A percentile compares a stretch with the other conserved stretches of the same genome.
These are phyloP conservation scores for Podospora pseudopauciseta DNA, from an alignment of 495 filamentous ascomycete genomes.

Conservation along the genomic window DNA sequence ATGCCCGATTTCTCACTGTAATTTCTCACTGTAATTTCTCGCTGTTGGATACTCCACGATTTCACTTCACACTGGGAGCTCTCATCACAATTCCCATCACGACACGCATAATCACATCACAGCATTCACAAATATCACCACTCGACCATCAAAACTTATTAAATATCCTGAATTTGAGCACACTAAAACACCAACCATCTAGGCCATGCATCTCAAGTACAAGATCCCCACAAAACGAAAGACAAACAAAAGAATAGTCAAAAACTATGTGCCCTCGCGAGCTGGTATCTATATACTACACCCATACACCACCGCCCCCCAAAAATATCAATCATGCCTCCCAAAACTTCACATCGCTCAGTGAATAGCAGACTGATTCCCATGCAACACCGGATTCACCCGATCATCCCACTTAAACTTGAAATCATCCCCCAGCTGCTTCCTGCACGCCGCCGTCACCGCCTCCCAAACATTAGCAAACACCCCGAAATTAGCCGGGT, in stretches of 20 bases:
- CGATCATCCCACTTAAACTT: slow-evolving; percentile 43
- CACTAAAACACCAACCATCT: neutral
- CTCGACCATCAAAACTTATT: neutral
- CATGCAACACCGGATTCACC: slow-evolving; percentile 63
- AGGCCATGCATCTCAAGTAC: neutral
- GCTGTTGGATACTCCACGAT: too few relatives aligned
- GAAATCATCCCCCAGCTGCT: slow-evolving; percentile 65
- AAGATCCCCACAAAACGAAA: neutral
- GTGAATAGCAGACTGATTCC: slow-evolving; percentile 44
- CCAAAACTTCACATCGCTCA: neutral
- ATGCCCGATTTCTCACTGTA: too few relatives aligned
- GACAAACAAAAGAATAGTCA: neutral
- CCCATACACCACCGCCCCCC: too few relatives aligned
- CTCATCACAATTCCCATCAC: too few relatives aligned
- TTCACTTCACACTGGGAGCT: too few relatives aligned
- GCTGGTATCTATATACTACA: neutral
- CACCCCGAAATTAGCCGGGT: slow-evolving; percentile 89
- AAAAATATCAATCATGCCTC: neutral
- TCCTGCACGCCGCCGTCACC: slow-evolving; percentile 92
- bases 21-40: too few relatives aligned
- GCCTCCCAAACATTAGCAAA: slow-evolving; percentile 80
- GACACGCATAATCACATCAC: too few relatives aligned
- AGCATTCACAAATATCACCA: neutral
- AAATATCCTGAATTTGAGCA: neutral
- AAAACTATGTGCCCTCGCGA: neutral